These are phyloP conservation scores for Anisodus acutangulus DNA, from an alignment of 257 asterid genomes.

Conservation along the genomic window DNA sequence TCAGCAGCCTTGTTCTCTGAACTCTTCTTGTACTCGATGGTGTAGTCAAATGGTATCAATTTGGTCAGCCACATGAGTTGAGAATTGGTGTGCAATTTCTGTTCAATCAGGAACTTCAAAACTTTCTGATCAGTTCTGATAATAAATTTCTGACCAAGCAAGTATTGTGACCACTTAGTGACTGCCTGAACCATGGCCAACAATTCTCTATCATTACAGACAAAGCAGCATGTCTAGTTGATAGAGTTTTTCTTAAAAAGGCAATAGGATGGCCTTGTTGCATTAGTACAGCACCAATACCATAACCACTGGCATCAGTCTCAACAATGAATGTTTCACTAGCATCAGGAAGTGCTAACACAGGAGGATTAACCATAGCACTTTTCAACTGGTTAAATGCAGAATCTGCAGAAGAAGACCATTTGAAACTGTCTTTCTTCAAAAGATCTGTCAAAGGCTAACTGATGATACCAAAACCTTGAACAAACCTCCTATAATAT, in stretches of 20 bases:
- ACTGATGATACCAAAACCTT: background rate
- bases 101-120: too few relatives aligned
- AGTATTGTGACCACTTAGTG: background rate
- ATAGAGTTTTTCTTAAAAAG: too few relatives aligned
- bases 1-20: background rate
- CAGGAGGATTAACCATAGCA: too few relatives aligned
- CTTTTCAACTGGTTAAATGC: background rate
- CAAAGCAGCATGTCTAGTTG: background rate
- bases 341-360: background rate
- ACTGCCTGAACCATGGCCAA: background rate
- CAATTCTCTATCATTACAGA: background rate
- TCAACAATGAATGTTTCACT: background rate
- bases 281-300: background rate
- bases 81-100: background rate
- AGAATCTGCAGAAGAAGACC: background rate
- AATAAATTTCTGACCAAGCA: background rate
- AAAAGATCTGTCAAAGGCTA: background rate
- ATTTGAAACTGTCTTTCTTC: background rate
- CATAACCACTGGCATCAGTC: background rate
- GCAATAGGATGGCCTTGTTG: background rate
- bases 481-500: background rate
- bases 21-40: too few relatives aligned
- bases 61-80: background rate
- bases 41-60: background rate
- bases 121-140: too few relatives aligned